Base-by-base conservation (phyloP, 208 protist genomes). In the Jaenimonas drosophilae region DNA sequence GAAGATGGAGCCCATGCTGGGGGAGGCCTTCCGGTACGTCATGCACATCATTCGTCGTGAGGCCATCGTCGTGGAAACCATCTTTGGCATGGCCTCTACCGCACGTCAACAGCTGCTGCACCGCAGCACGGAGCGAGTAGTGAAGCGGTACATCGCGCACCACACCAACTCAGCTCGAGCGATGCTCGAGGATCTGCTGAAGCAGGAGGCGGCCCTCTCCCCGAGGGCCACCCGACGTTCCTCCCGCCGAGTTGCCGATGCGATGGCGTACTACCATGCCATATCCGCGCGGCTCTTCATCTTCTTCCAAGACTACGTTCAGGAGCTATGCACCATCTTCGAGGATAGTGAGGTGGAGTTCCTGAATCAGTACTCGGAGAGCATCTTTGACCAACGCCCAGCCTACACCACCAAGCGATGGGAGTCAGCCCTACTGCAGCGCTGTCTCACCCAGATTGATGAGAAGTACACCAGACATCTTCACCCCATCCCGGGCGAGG, bases 401-500 rank as follows among this genome's bases (percentile, higher is more conserved):
- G 49, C 17, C 19, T 87, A 83, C 49, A 54, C 59, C 52, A 58
- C 48, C 23, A 17, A 45, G 38, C 58, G 68, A 16, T 48, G 53
- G 5, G 84, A 88, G 56, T 54, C 85, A 26, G 61, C 68, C 1
- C 70, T 92, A 5, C 58, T 92, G 24, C 43, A 62, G 28, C 79
- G 84, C 14, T 78, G 84, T 47, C 70, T 74, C 44, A 72, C 65
- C 2, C 34, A 86, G 5, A 59, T 92, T 3, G 84, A 92, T 17
- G 79, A 92, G 38, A 66, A 65, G 20, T 89, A 92, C 63, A 86
- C 79, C 3, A 76, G 73, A 19, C 60, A 53, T n/a, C 68, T 92
- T 37, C 76, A 86, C 49, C 59, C 67, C 19, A 49, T 85, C 25
- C 73, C 72, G 1, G 79, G 71, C 14, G 70, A 84, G 58, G 54